A percentile compares a stretch with the other conserved stretches of the same genome.
Evolutionary conservation across 352 stramenopile species (phyloP).

Genomic region (Phytophthora brassicae): DNA sequence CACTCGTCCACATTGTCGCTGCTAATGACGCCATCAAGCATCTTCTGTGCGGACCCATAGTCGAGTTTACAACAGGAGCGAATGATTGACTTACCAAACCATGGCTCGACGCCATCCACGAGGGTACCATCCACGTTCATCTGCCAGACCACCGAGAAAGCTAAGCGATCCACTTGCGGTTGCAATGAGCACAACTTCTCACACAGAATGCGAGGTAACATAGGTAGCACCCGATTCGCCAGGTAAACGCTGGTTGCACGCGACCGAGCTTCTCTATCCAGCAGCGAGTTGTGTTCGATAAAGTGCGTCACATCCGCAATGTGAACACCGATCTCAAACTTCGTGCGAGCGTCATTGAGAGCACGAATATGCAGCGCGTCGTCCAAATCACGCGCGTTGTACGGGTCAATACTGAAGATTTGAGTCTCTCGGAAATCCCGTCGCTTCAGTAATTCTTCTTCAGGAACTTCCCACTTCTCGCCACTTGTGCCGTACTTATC

Average conservation of each 20-base stretch:
- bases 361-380: slow-evolving; percentile 94
- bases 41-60: slow-evolving; percentile 96
- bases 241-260: slow-evolving; percentile 97
- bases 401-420: slow-evolving; percentile 98
- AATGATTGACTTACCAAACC: slow-evolving; percentile 98
- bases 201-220: slow-evolving; percentile 96
- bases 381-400: slow-evolving; percentile 96
- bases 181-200: slow-evolving; percentile 97
- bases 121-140: slow-evolving; percentile 96
- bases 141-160: slow-evolving; percentile 95
- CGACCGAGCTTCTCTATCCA: slow-evolving; percentile 93
- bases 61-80: slow-evolving; percentile 96
- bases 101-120: slow-evolving; percentile 86
- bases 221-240: slow-evolving; percentile 93
- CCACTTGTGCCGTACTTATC: slow-evolving; percentile 72
- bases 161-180: slow-evolving; percentile 94
- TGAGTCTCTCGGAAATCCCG: slow-evolving; percentile 89
- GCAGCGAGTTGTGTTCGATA: slow-evolving; percentile 79
- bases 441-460: slow-evolving; percentile 78
- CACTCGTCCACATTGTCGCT: slow-evolving; percentile 72
- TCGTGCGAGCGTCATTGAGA: slow-evolving; percentile 56
- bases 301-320: slow-evolving; percentile 99
- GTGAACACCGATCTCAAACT: slow-evolving; percentile 94
- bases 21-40: slow-evolving; percentile 92
- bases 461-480: slow-evolving; percentile 79